Evolutionary conservation across 805 yeast species (phyloP).

Genomic region (Suhomyces sp.): DNA sequence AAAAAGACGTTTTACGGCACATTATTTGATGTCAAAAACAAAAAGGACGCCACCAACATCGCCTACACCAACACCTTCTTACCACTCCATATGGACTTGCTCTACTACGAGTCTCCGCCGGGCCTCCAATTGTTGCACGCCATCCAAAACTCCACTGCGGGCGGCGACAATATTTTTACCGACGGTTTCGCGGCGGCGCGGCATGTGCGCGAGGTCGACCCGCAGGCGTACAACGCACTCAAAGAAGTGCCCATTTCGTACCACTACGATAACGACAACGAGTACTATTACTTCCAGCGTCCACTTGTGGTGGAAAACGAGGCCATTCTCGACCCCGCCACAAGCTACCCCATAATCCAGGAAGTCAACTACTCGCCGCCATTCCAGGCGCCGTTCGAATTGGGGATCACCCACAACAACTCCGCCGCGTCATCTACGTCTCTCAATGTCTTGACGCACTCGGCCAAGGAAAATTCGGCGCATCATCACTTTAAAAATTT

Average conservation of each 20-base stretch:
- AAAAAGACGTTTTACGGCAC: constrained; percentile 71
- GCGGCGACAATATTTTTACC: constrained; percentile 68
- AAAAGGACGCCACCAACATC: constrained; percentile 55
- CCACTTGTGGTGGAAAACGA: constrained; percentile 60
- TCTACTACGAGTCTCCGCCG: constrained; percentile 79
- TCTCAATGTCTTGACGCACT: constrained; percentile 5
- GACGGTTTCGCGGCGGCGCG: constrained; percentile 69
- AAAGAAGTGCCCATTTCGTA: constrained; percentile 62
- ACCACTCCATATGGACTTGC: constrained; percentile 75
- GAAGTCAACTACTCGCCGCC: constrained; percentile 78
- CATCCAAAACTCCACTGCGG: constrained; percentile 50
- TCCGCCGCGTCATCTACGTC: constrained; percentile 6
- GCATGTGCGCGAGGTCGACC: constrained; percentile 52
- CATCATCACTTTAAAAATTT: constrained; percentile 49
- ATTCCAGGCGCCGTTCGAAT: constrained; percentile 75
- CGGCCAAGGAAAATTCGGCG: constrained; percentile 38
- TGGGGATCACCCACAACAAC: constrained; percentile 43
- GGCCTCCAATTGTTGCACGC: constrained; percentile 71
- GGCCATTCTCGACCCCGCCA: constrained; percentile 11
- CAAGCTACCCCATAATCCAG: constrained; percentile 35
- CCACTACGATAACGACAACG: constrained; percentile 61
- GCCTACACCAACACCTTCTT: constrained; percentile 64
- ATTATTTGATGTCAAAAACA: constrained; percentile 61
- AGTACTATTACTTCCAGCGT: constrained; percentile 58
- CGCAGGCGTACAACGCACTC: constrained; percentile 61